Evolutionary conservation across 1,284 basidiomycete genomes (phyloP).

Genomic region (Phellopilus nigrolimitatus): DNA sequence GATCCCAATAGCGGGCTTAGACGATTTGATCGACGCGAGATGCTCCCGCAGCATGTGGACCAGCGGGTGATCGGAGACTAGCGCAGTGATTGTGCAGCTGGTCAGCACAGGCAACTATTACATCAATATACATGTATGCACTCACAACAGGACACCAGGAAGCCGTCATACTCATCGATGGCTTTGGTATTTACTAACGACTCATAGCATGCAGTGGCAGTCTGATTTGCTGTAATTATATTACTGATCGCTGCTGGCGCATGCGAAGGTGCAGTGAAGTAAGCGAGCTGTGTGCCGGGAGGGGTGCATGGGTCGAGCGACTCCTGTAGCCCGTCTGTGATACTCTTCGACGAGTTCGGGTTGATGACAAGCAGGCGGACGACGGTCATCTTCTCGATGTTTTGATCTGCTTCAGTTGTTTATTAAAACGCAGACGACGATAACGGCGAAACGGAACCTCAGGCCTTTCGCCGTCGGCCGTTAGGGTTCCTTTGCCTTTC

Average conservation of each 20-base stretch:
- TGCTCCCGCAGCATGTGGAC: constrained; percentile 36
- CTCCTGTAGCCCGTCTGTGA: constrained; percentile 33
- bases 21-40: constrained; percentile 20
- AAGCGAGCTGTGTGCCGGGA: constrained; percentile 21
- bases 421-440: too few relatives aligned
- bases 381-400: neutral
- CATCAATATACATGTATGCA: neutral
- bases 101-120: neutral
- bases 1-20: constrained; percentile 40
- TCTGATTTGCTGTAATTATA: constrained; percentile 33
- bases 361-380: constrained; percentile 41
- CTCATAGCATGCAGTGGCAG: constrained; percentile 34
- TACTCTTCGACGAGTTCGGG: constrained; percentile 43
- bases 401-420: too few relatives aligned
- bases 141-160: constrained; percentile 44
- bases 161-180: constrained; percentile 29
- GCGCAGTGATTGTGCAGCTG: neutral
- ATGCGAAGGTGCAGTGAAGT: constrained; percentile 37
- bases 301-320: constrained; percentile 17
- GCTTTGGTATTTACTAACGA: constrained; percentile 23
- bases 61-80: constrained; percentile 41
- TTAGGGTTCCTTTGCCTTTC: too few relatives aligned
- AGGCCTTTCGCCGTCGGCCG: too few relatives aligned
- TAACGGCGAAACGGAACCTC: too few relatives aligned
- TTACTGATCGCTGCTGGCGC: constrained; percentile 40